Conservation (phyloP, 441 rosid species). For the Manihot esculenta region DNA sequence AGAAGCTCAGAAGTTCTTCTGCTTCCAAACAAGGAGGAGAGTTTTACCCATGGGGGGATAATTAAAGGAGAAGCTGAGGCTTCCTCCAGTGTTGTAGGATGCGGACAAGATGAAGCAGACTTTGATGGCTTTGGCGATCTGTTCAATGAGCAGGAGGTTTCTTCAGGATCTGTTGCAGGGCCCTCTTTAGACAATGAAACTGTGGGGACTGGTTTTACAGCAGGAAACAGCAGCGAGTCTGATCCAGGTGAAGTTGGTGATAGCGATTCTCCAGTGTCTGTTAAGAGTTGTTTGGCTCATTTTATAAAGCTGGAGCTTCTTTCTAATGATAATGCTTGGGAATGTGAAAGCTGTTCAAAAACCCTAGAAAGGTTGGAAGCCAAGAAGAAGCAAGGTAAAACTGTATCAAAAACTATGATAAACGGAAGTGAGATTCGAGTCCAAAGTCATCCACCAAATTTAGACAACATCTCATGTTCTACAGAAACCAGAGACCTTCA, state of each 20-base stretch:
- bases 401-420: slow-evolving; percentile 16
- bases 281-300: slow-evolving; percentile 85
- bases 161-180: slow-evolving; percentile 52
- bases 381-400: slow-evolving; percentile 38
- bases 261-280: slow-evolving; percentile 75
- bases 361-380: slow-evolving; percentile 42
- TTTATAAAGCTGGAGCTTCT: slow-evolving; percentile 81
- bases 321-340: slow-evolving; percentile 90
- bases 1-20: slow-evolving; percentile 64
- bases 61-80: slow-evolving; percentile 45
- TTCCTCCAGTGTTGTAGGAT: slow-evolving; percentile 47
- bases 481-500: slow-evolving; percentile 24
- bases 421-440: slow-evolving; percentile 33
- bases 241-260: slow-evolving; percentile 96
- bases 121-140: slow-evolving; percentile 83
- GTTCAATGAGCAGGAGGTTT: slow-evolving; percentile 79
- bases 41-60: slow-evolving; percentile 29
- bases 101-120: slow-evolving; percentile 52
- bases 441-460: slow-evolving; percentile 19
- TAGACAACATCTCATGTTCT: slow-evolving; percentile 21
- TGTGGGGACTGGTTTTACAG: slow-evolving; percentile 42
- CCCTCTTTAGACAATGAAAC: slow-evolving; percentile 52
- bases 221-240: slow-evolving; percentile 67
- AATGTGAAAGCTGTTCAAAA: slow-evolving; percentile 82
- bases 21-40: slow-evolving; percentile 72